Conservation (phyloP, 495 filamentous ascomycete species). For the Aspergillus diversus region DNA sequence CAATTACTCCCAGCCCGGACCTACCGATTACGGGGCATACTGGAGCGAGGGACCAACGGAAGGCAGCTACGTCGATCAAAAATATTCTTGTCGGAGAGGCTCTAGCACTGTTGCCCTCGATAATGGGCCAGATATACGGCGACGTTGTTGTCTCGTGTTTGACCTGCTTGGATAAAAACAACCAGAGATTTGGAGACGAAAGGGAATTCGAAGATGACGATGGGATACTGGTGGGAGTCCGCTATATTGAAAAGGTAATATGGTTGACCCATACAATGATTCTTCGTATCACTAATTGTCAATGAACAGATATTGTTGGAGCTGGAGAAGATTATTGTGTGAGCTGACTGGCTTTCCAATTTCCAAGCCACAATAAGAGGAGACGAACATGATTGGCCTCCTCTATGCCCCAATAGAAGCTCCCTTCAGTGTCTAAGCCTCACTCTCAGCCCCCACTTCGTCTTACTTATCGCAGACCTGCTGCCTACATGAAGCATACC, state of each 20-base stretch:
- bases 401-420: no score
- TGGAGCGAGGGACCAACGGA: conserved; percentile 5
- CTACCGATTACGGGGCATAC: conserved; percentile 6
- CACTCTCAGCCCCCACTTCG: no score
- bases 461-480: no score
- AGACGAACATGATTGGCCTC: no score
- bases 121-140: conserved; percentile 56
- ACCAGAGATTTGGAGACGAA: conserved; percentile 43
- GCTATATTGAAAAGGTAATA: conserved; percentile 48
- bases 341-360: neutral
- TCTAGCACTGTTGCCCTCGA: conserved; percentile 34
- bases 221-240: conserved; percentile 52
- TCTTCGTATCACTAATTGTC: neutral
- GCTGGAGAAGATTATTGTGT: neutral
- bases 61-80: conserved; percentile 33
- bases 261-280: neutral
- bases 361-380: no score
- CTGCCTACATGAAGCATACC: no score
- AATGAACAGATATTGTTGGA: neutral
- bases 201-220: conserved; percentile 52
- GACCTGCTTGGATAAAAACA: conserved; percentile 57
- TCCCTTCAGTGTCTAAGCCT: no score
- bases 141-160: conserved; percentile 57
- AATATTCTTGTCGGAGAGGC: conserved; percentile 44
- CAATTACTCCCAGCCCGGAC: conserved; percentile 1